Conservation (phyloP, 345 rosid species). For the Geranium brycei region DNA sequence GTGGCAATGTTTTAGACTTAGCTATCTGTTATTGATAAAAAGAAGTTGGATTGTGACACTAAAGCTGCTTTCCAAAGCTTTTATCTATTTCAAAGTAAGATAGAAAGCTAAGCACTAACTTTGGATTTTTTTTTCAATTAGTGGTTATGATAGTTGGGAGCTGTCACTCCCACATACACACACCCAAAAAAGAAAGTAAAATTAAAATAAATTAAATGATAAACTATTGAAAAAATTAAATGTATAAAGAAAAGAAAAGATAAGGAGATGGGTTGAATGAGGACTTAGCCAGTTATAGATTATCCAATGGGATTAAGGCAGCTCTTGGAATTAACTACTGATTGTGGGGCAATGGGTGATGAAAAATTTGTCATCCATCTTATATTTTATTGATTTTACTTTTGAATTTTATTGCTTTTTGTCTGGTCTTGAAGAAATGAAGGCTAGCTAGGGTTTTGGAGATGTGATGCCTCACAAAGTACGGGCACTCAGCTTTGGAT, state of each 20-base stretch:
- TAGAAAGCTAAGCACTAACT: background rate
- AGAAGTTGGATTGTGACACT: conserved; percentile 11
- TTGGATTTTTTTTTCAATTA: background rate
- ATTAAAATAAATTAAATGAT: too few species aligned
- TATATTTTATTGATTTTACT: too few species aligned
- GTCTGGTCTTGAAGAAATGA: background rate
- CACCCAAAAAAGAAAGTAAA: background rate
- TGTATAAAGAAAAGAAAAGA: background rate
- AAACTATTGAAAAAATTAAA: too few species aligned
- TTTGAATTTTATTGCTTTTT: background rate
- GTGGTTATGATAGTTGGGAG: background rate
- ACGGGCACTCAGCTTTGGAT: conserved; percentile 20
- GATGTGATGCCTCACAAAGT: conserved; percentile 34
- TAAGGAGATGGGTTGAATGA: background rate
- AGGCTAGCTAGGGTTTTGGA: conserved; percentile 4
- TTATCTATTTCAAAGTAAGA: background rate
- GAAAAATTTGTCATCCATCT: background rate
- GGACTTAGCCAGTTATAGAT: too few species aligned
- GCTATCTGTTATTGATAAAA: background rate
- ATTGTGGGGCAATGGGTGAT: background rate
- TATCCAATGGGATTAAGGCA: background rate
- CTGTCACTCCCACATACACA: background rate
- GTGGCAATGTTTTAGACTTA: background rate
- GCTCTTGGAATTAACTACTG: background rate
- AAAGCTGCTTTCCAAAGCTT: conserved; percentile 9